A percentile compares a stretch with the other conserved stretches of the same genome.
These are phyloP conservation scores for Aegilops speltoides DNA, from an alignment of 176 grass and related monocot species.

Conservation along the genomic window DNA sequence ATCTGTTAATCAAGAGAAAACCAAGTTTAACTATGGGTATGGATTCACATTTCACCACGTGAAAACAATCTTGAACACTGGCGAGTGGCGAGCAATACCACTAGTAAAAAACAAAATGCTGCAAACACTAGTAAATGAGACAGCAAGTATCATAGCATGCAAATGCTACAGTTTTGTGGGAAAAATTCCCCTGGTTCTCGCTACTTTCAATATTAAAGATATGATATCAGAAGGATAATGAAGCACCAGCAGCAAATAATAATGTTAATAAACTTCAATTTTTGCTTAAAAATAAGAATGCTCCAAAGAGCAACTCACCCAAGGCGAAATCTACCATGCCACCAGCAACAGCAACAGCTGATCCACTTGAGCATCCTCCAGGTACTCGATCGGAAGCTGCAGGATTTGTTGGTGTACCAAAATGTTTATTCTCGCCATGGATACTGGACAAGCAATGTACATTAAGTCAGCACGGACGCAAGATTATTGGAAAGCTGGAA, in stretches of 20 bases:
- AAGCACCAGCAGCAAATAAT: background rate
- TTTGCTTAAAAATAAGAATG: background rate
- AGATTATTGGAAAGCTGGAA: background rate
- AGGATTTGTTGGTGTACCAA: constrained; percentile 86
- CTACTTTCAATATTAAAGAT: background rate
- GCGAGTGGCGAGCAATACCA: background rate
- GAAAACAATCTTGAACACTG: constrained; percentile 6
- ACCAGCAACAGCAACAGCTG: constrained; percentile 86
- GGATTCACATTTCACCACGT: background rate
- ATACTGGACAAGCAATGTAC: constrained; percentile 51
- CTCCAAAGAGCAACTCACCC: constrained; percentile 43
- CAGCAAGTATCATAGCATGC: background rate
- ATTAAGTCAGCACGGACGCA: constrained; percentile 15
- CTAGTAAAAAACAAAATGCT: background rate
- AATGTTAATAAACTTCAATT: constrained; percentile 2
- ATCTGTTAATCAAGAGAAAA: background rate
- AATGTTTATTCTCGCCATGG: constrained; percentile 86
- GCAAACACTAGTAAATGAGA: background rate
- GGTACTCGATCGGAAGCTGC: constrained; percentile 55
- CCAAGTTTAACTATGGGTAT: background rate
- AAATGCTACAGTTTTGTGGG: background rate
- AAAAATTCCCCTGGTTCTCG: background rate
- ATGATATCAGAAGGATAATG: background rate
- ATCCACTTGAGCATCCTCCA: constrained; percentile 95
- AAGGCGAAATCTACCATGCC: constrained; percentile 95